Base-by-base conservation (phyloP, 2,329 filamentous ascomycete species). In the Alternaria solani region DNA sequence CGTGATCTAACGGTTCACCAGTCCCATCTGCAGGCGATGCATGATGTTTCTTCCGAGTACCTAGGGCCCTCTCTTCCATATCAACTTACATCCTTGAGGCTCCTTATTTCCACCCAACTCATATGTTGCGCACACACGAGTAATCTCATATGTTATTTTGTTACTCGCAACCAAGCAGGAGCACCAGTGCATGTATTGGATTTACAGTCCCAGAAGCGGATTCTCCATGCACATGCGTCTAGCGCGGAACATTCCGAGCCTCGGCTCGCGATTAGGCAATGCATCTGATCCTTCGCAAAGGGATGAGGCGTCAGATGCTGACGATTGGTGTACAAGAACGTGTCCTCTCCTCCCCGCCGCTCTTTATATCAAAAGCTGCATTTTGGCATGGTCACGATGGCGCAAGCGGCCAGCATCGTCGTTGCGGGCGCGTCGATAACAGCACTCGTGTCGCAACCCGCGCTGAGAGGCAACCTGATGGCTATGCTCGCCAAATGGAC, bases 371-470 rank as follows among this genome's bases (percentile, higher is more conserved):
- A 16, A 39, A 18, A 41, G 11, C 28, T 26, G 14, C 16, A 8
- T 49, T 57, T 23, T 59, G 55, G 28, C 44, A 65, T 68, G 62
- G 42, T 60, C 48, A 67, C 59, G 41, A 72, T 72, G 68, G 61
- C 62, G 34, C 68, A 69, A 20, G 53, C 51, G 30, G 28, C 56
- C 30, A 67, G 68, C 61, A 63, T 68, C 32, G 58, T 70, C 34
- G 57, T 66, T 55, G 66, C 65, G 43, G 67, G 66, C 46, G 65
- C 66, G 42, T 70, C 68, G 23, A 55, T 67, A 23, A 66, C 68
- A 43, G 72, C 71, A 16, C 52, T 76, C 43, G 65, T 63, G 8
- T 70, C 65, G 41, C 71, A 71, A 51, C 64, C 72, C 11, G 20
- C 64, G 2, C 47, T 70, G 23, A 66, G 71, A 61, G 51, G 23